Evolutionary conservation across 768 basidiomycete genomes (phyloP), one percentile per base, ranked within the genome.

Genomic region (Pleurotus tuber-regium): DNA sequence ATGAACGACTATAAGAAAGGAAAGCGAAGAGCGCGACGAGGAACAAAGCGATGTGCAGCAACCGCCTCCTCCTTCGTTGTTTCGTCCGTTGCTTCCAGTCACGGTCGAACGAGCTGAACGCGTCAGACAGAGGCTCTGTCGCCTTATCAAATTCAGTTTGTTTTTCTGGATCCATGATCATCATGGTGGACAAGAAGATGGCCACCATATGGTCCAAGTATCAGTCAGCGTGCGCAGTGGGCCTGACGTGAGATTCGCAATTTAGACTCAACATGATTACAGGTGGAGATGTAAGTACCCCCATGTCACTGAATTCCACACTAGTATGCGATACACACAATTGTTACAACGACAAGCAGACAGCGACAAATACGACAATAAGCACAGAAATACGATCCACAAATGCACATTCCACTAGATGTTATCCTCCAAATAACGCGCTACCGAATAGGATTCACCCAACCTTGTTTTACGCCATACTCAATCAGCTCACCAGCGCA

Each of bases 241-340:
- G n/a, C n/a, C n/a, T 16, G 46, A 48, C 46, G 46, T 48, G 46
- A 48, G 46, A 48, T 24, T n/a, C n/a, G n/a, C n/a, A 12, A 42
- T 23, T 8, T 16, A 18, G 12, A 14, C 40, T 16, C 18, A n/a
- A 3, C 40, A 24, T 9, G 16, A 42, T n/a, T n/a, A n/a, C n/a
- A n/a, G n/a, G n/a, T n/a, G n/a, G n/a, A n/a, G n/a, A n/a, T n/a
- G n/a, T n/a, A n/a, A n/a, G n/a, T n/a, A n/a, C n/a, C n/a, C n/a
- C n/a, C n/a, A n/a, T n/a, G n/a, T n/a, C n/a, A n/a, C n/a, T n/a
- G n/a, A n/a, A n/a, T n/a, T n/a, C n/a, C n/a, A n/a, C n/a, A n/a
- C n/a, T n/a, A n/a, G n/a, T n/a, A n/a, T n/a, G n/a, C n/a, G n/a
- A n/a, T n/a, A n/a, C n/a, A n/a, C n/a, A n/a, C n/a, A n/a, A n/a